Evolutionary conservation across 148 eudicot species (phyloP).

Genomic region (Silene conica): DNA sequence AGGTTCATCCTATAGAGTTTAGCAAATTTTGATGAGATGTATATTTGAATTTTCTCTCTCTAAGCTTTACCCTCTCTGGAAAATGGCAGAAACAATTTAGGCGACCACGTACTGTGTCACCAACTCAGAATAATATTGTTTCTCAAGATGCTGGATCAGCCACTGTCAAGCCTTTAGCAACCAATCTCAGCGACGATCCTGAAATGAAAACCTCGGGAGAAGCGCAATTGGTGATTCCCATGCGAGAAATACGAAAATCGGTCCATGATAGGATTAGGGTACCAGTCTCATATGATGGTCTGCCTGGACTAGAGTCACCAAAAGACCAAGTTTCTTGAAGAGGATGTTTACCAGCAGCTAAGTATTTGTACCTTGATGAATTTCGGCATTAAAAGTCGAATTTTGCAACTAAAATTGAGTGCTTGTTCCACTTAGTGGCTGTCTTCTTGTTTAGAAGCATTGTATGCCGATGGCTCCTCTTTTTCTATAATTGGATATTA

Average conservation of each 20-base stretch:
- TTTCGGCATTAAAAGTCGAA: background rate
- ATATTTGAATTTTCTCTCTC: background rate
- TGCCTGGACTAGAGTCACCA: conserved; percentile 37
- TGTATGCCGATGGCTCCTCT: background rate
- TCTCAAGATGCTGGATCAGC: conserved; percentile 17
- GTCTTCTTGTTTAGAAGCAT: too few species aligned
- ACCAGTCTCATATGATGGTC: conserved; percentile 71
- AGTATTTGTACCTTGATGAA: background rate
- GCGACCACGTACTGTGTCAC: conserved; percentile 27
- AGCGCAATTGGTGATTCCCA: conserved; percentile 24
- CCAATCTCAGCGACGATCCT: conserved; percentile 27
- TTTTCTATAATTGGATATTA: background rate
- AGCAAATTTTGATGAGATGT: background rate
- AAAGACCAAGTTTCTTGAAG: conserved; percentile 18
- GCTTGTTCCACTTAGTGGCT: too few species aligned
- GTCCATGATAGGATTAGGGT: conserved; percentile 57
- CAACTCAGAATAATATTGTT: conserved; percentile 17
- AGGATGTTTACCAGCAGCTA: background rate
- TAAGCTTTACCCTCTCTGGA: background rate
- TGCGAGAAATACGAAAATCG: conserved; percentile 35
- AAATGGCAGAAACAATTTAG: conserved; percentile 62
- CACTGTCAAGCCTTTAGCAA: conserved; percentile 16
- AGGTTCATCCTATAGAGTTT: background rate
- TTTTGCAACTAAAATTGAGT: too few species aligned
- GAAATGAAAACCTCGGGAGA: conserved; percentile 16